Conservation (phyloP, 1,284 basidiomycete species). For the Apiotrichum mycotoxinovorans region DNA sequence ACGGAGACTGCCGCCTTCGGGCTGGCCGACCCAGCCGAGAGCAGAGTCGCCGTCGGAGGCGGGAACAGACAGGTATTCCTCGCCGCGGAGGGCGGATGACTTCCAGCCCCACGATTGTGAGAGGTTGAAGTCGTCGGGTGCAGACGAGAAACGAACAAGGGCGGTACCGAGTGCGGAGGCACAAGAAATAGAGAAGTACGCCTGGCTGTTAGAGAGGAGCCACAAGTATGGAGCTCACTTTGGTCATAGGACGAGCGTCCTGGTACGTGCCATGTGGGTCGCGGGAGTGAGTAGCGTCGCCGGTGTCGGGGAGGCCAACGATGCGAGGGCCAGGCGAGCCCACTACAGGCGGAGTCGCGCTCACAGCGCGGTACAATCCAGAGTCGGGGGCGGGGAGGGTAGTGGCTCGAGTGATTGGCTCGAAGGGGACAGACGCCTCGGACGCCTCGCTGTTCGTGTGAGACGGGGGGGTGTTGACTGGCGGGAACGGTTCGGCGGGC, state of each 20-base stretch:
- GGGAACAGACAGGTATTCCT: slow-evolving; percentile 45
- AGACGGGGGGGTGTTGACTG: slow-evolving; percentile 6
- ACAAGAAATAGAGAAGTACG: slow-evolving; percentile 78
- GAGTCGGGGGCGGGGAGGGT: slow-evolving; percentile 1
- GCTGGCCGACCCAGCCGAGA: slow-evolving; percentile 49
- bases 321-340: slow-evolving; percentile 9
- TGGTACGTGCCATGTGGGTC: slow-evolving; percentile 34
- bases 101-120: slow-evolving; percentile 57
- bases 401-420: background rate
- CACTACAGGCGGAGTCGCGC: slow-evolving; percentile 10
- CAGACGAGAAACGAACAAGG: slow-evolving; percentile 72
- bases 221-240: slow-evolving; percentile 22
- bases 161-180: slow-evolving; percentile 74
- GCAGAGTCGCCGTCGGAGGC: slow-evolving; percentile 53
- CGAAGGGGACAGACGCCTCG: background rate
- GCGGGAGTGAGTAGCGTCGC: slow-evolving; percentile 8
- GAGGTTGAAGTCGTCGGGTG: slow-evolving; percentile 78
- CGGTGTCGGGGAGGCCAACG: slow-evolving; percentile 11
- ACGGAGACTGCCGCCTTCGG: slow-evolving; percentile 61
- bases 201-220: slow-evolving; percentile 25
- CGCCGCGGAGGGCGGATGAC: slow-evolving; percentile 44
- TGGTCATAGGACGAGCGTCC: slow-evolving; percentile 49
- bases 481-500: slow-evolving; percentile 55
- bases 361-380: slow-evolving; percentile 18
- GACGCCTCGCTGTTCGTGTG: background rate